Evolutionary conservation across 768 basidiomycete genomes (phyloP), one percentile per base, ranked within the genome.

Genomic region (Fistulinella prunicolor): DNA sequence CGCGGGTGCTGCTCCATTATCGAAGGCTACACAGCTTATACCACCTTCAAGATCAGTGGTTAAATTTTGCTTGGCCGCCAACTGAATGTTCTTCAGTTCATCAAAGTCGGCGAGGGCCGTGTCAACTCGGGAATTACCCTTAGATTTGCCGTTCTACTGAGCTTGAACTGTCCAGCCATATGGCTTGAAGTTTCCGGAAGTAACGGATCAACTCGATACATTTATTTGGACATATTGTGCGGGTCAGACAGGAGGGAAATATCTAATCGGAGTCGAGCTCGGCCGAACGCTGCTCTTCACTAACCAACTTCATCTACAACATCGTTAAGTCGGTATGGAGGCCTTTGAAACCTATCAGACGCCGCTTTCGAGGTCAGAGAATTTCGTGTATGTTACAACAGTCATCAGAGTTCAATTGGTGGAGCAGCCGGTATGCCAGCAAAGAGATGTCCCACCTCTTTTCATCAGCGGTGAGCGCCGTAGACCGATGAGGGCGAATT

Each of bases 371-470:
- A 90, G 87, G 88, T 88, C 20, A 52, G 67, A 35, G 6, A n/a
- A 17, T 35, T 49, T 17, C 16, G 10, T 41, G 7, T 41, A 9
- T 21, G 13, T 26, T 19, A 17, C 50, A 36, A 14, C 21, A 38
- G 12, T 21, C 14, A 30, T 35, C 46, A 42, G 38, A 46, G 16
- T 41, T 52, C 36, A 43, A 35, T 24, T 22, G 19, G 17, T 46
- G 37, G 44, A 49, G 24, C 59, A 97, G 94, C 63, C 94, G 95
- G 42, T 99, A 98, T 89, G 96, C 96, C 17, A 95, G 91, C 76
- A 94, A 94, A 68, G 94, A 98, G 72, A 98, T 98, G 95, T 85
- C 93, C 9, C 78, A 92, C 68, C 78, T 99, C 38, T 99, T 98
- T 75, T 98, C 95, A n/a, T 81, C 88, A 30, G 83, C 85, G 42